Evolutionary conservation across 2,329 filamentous ascomycete genomes (phyloP), one percentile per base, ranked within the genome.

Genomic region (Alternaria sp.): DNA sequence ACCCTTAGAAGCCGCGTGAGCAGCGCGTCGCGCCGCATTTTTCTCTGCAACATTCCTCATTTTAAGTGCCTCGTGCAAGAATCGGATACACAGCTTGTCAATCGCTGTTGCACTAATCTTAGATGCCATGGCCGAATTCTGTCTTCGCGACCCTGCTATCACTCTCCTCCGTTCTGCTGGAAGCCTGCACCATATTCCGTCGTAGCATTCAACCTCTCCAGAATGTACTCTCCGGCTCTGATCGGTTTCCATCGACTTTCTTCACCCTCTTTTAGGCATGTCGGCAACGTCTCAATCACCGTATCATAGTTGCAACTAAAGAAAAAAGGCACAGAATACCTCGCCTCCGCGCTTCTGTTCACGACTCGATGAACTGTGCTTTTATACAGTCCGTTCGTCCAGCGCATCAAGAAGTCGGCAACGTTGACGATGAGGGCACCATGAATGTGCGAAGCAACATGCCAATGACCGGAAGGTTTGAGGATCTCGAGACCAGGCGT

Each of bases 361-460:
- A 80, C 76, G 2, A 80, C 82, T 2, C 81, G 71, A 60, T 84
- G 83, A n/a, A 84, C 77, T 0, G 81, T 83, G 42, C 79, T 82
- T 53, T 81, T 76, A 54, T 82, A 84, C 44, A 71, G 56, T 17
- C 80, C 82, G 54, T 85, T 85, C 1, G 82, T 83, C 72, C 81
- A 82, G 14, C 82, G 77, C 77, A 82, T 82, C 60, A 85, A 68
- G 52, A 80, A 82, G 63, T 85, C 81, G 5, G 78, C 83, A 17
- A 84, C 80, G 51, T 85, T 85, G n/a, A 85, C 80, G 14, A 85
- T 81, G 44, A 84, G 77, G 0, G 81, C 77, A 1, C 76, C 79
- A 1, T 75, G 73, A 1, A 81, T 67, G 2, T 81, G 79, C 4
- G 65, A 61, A 0, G 80, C 72, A 4, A 66, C 46, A 33, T 72